Conservation (phyloP, 306 rosid species). For the Casuarina cunninghamiana region DNA sequence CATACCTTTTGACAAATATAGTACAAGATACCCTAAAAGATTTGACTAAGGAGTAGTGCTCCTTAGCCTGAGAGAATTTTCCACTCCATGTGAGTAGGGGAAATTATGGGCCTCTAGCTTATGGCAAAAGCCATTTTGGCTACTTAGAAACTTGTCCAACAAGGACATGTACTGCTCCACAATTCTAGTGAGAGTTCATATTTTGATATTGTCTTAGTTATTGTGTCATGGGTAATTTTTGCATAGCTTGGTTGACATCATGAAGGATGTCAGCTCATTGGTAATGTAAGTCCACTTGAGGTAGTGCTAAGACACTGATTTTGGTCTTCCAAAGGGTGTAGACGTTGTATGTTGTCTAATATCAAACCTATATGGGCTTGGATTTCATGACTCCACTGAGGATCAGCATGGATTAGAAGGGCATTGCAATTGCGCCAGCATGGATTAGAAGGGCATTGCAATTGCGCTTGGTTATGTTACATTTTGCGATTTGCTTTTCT, state of each 20-base stretch:
- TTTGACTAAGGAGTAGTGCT: neutral
- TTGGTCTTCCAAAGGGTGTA: neutral
- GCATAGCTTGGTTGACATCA: neutral
- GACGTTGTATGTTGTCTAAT: neutral
- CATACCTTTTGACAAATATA: neutral
- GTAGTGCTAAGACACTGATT: neutral
- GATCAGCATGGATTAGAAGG: neutral
- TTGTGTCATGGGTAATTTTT: too few relatives aligned
- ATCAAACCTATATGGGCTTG: neutral
- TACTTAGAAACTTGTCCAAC: too few relatives aligned
- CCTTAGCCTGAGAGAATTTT: neutral
- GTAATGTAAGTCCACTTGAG: neutral
- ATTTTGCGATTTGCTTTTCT: constrained; percentile 6
- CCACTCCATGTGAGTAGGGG: neutral
- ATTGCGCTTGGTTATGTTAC: neutral
- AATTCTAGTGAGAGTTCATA: too few relatives aligned
- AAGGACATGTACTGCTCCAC: too few relatives aligned
- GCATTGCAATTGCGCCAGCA: neutral
- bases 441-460: neutral
- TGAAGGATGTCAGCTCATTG: neutral
- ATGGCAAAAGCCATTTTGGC: neutral
- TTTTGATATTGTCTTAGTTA: too few relatives aligned
- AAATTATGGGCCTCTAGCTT: neutral
- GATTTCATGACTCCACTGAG: neutral
- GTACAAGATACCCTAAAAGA: neutral